Evolutionary conservation across 805 yeast genomes (phyloP), one percentile per base, ranked within the genome.

Genomic region (Candida golubevii): DNA sequence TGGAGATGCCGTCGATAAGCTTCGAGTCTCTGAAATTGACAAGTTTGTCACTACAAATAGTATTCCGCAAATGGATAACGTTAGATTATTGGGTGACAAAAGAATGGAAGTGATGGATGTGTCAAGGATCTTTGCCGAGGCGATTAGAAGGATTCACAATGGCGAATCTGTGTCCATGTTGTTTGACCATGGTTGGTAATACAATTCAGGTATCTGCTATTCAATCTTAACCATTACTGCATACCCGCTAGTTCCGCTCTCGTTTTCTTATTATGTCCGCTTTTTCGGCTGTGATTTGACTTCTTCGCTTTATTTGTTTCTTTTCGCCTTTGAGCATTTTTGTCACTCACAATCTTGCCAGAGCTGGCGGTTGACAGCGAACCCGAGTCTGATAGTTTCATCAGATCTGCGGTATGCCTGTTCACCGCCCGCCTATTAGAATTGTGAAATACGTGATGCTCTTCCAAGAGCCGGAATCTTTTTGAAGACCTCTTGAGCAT

Each of bases 121-220:
- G 7, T 82, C 95, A 8, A 73, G 85, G 46, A 79, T 93, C 14
- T 85, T 93, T 56, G 97, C 95, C 13, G 99, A 93, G 66, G 91
- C 97, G 1, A 88, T 93, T 36, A 77, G 99, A 62, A 77, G 99
- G 63, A 91, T 93, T 40, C 96, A 93, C 65, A 93, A 93, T 56
- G 99, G 99, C 54, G 99, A 93, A 70, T 82, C 91, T 12, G 96
- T 93, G 13, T 84, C 95, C 14, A 85, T 88, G 87, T 72, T 93
- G 48, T 93, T 90, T 67, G 97, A 89, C 57, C 90, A 86, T 55
- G 95, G 81, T 2, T 76, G 80, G 80, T 78, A 51, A 49, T 15
- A 26, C 15, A 7, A 30, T 14, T 7, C 30, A 8, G 8, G 32
- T 29, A 12, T 29, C 4, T 10, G n/a, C n/a, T 11, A 10, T 11